Percentiles rank a stretch among this genome's conserved stretches.
Evolutionary conservation across 192 early-diverging fungal species (phyloP).

Genomic region (Coemansia furcata): DNA sequence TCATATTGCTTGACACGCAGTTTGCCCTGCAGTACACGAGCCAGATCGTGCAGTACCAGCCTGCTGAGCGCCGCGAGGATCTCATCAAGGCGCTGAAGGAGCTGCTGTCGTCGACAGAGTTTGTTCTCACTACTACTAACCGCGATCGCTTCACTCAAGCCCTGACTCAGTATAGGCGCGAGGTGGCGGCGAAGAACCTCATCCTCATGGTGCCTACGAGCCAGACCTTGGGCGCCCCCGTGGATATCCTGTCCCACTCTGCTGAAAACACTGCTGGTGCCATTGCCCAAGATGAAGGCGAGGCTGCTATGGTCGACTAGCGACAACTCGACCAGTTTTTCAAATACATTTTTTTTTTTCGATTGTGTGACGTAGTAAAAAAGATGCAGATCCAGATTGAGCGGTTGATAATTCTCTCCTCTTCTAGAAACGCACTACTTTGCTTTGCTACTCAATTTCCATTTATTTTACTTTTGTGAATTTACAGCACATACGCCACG

Average conservation of each 20-base stretch:
- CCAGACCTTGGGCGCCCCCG: slow-evolving; percentile 46
- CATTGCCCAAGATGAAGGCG: slow-evolving; percentile 2
- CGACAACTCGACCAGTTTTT: not conserved
- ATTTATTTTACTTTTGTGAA: not conserved
- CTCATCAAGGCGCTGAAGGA: slow-evolving; percentile 43
- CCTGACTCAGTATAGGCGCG: slow-evolving; percentile 40
- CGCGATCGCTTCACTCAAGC: slow-evolving; percentile 49
- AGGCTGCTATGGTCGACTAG: slow-evolving; percentile 44
- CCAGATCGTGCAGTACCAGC: slow-evolving; percentile 51
- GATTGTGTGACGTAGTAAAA: not conserved
- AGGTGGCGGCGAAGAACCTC: slow-evolving; percentile 44
- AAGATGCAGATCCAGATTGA: not conserved
- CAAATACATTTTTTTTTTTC: not conserved
- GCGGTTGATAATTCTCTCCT: not conserved
- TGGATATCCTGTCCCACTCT: slow-evolving; percentile 27
- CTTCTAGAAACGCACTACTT: not conserved
- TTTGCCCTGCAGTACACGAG: slow-evolving; percentile 43
- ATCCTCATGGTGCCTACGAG: slow-evolving; percentile 51
- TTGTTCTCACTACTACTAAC: slow-evolving; percentile 28
- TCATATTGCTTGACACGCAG: slow-evolving; percentile 75
- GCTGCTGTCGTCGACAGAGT: slow-evolving; percentile 37
- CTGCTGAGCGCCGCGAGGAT: slow-evolving; percentile 40
- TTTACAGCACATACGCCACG: not conserved
- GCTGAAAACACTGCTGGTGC: not conserved
- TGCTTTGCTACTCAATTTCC: not conserved